Evolutionary conservation across 495 filamentous ascomycete genomes (phyloP).

Genomic region (Darksidea phi): DNA sequence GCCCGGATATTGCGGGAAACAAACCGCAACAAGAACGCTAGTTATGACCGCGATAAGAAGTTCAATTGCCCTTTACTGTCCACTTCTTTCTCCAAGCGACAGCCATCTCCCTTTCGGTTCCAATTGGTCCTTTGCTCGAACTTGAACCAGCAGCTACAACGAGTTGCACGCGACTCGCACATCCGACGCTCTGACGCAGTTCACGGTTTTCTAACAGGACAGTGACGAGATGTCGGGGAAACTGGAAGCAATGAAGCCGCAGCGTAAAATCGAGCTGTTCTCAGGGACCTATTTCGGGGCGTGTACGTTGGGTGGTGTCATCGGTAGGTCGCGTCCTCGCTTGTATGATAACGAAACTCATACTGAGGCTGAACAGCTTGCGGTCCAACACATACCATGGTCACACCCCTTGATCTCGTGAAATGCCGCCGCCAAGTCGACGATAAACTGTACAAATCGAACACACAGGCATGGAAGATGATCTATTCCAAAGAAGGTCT

Average conservation of each 20-base stretch:
- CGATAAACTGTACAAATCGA: slow-evolving; percentile 66
- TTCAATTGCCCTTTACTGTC: background rate
- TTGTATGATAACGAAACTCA: background rate
- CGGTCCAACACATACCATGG: slow-evolving; percentile 61
- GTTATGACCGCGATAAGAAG: background rate
- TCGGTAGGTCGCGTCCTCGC: slow-evolving; percentile 49
- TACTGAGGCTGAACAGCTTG: slow-evolving; percentile 50
- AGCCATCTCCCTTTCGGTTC: background rate
- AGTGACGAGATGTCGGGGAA: slow-evolving; percentile 20
- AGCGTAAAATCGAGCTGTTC: slow-evolving; percentile 59
- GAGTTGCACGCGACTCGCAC: background rate
- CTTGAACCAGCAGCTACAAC: background rate
- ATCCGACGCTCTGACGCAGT: no score
- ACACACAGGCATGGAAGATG: slow-evolving; percentile 62
- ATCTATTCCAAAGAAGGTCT: slow-evolving; percentile 65
- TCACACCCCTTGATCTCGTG: slow-evolving; percentile 63
- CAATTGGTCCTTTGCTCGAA: background rate
- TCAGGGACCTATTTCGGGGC: slow-evolving; percentile 65
- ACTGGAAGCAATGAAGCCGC: slow-evolving; percentile 27
- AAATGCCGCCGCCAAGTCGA: slow-evolving; percentile 75
- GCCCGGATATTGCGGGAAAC: background rate
- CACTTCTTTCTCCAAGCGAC: background rate
- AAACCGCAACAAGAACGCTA: background rate
- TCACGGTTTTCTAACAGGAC: no score
- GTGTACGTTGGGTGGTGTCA: slow-evolving; percentile 63